Evolutionary conservation across 306 rosid species (phyloP).

Genomic region (Prinsepia uniflora): DNA sequence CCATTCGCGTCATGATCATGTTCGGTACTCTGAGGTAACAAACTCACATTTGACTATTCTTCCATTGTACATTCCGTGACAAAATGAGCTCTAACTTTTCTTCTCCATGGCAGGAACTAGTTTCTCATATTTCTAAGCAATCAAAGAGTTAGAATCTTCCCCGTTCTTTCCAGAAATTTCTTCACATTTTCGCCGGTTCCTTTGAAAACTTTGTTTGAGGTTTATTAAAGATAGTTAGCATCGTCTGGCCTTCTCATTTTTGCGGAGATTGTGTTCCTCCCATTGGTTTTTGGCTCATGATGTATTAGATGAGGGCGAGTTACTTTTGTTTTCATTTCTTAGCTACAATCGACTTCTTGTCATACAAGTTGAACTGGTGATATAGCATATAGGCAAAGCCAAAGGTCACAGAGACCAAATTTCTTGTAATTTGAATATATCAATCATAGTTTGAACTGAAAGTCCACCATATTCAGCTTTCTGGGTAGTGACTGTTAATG

Average conservation of each 20-base stretch:
- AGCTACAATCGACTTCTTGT: slow-evolving; percentile 8
- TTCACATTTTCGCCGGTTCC: neutral
- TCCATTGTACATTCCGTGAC: slow-evolving; percentile 8
- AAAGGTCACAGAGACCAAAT: neutral
- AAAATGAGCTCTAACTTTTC: slow-evolving; percentile 15
- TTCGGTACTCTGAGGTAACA: slow-evolving; percentile 88
- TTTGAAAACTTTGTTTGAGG: slow-evolving; percentile 11
- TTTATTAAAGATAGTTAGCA: slow-evolving; percentile 16
- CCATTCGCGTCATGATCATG: slow-evolving; percentile 60
- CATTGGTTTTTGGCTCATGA: slow-evolving; percentile 14
- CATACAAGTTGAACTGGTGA: neutral
- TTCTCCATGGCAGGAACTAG: slow-evolving; percentile 58
- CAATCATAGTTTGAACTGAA: neutral
- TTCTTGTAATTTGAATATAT: slow-evolving; percentile 5
- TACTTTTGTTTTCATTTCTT: neutral
- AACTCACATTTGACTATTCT: slow-evolving; percentile 19
- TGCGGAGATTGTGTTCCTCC: slow-evolving; percentile 16
- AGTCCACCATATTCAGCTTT: neutral
- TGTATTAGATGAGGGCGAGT: slow-evolving; percentile 18
- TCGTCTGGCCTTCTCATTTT: slow-evolving; percentile 6
- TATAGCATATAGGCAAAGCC: neutral
- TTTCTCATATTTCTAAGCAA: slow-evolving; percentile 48
- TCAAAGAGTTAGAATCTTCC: slow-evolving; percentile 37
- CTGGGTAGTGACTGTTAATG: neutral
- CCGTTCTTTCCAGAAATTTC: neutral